Percentiles rank a stretch among this genome's conserved stretches.
These are phyloP conservation scores for Grosmannia penicillata DNA, from an alignment of 2,329 filamentous ascomycete species.

Conservation along the genomic window DNA sequence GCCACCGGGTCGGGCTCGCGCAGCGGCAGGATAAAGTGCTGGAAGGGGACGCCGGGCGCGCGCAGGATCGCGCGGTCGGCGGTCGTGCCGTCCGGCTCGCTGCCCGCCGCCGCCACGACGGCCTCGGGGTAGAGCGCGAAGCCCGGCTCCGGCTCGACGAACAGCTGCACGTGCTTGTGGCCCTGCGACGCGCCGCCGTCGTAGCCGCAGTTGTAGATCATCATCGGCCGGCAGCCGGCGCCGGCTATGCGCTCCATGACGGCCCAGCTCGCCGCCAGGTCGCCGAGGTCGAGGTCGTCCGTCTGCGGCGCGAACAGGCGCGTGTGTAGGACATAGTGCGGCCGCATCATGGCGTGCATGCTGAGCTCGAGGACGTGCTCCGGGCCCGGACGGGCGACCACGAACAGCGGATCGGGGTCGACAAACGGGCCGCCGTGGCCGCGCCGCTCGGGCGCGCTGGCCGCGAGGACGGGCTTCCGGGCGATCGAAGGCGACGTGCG, in stretches of 20 bases:
- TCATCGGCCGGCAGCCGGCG: slow-evolving; percentile 14
- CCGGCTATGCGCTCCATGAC: slow-evolving; percentile 15
- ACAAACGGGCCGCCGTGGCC: slow-evolving; percentile 14
- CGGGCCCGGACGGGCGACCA: slow-evolving; percentile 13
- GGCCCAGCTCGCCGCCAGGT: slow-evolving; percentile 22
- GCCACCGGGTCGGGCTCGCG: slow-evolving; percentile 2
- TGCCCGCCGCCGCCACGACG: not conserved
- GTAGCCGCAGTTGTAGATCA: slow-evolving; percentile 29
- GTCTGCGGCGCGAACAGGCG: slow-evolving; percentile 21
- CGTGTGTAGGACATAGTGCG: slow-evolving; percentile 23
- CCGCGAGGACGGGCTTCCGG: slow-evolving; percentile 10
- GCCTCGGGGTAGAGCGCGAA: slow-evolving; percentile 13
- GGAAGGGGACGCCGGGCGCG: slow-evolving; percentile 10
- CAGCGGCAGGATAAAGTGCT: slow-evolving; percentile 10
- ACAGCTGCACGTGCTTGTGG: slow-evolving; percentile 29
- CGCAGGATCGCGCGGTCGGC: too few species aligned
- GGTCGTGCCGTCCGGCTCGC: slow-evolving; percentile 2
- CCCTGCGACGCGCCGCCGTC: slow-evolving; percentile 25
- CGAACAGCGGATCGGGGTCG: slow-evolving; percentile 16
- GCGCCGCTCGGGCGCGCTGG: slow-evolving; percentile 13
- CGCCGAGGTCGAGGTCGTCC: slow-evolving; percentile 20
- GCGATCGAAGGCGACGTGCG: slow-evolving; percentile 12
- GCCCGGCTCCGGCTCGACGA: slow-evolving; percentile 17
- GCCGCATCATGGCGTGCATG: slow-evolving; percentile 20
- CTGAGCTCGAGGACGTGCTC: slow-evolving; percentile 20